Evolutionary conservation across 1,284 basidiomycete genomes (phyloP), one percentile per base, ranked within the genome.

Genomic region (Retiboletus fuscus): DNA sequence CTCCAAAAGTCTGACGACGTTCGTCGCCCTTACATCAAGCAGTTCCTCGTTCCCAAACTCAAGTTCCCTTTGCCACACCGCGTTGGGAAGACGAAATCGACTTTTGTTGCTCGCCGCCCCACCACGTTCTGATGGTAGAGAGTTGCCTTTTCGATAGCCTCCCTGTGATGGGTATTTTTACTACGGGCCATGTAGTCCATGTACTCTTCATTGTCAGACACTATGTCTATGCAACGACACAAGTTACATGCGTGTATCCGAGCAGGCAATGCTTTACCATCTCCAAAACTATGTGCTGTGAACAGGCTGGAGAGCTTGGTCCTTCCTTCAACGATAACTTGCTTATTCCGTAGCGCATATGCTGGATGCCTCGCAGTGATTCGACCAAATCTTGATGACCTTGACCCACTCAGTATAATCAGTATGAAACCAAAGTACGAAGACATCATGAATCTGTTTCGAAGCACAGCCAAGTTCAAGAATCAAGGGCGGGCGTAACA

Each of bases 21-120:
- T 78, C 96, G 96, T 87, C 91, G 95, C 77, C 94, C 96, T 47
- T 98, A 98, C 91, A 97, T 98, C 90, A 98, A 95, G 89, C 98
- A 99, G 86, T 92, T 99, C 81, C 87, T 98, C 79, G 86, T 87
- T 67, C 96, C 96, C 76, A 88, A 90, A 78, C 94, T 99, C 89
- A 96, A 93, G 86, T 99, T 99, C 96, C 97, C 98, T 77, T 93
- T 99, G 69, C 96, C 97, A 74, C 98, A 99, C 89, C 95, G 97
- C 69, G 89, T 95, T 74, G 73, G 84, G 72, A 94, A 94, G 86
- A 80, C 86, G 72, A 90, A 89, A 75, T 91, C 92, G 75, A 93
- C 89, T 67, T 95, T 95, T 81, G 89, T 91, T 67, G 93, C 93
- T 43, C 83, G 86, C 80, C 90, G 93, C 76, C 93, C 93, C 28